Evolutionary conservation across 169 alveolate species (phyloP).

Genomic region (Cryptosporidium ubiquitum): DNA sequence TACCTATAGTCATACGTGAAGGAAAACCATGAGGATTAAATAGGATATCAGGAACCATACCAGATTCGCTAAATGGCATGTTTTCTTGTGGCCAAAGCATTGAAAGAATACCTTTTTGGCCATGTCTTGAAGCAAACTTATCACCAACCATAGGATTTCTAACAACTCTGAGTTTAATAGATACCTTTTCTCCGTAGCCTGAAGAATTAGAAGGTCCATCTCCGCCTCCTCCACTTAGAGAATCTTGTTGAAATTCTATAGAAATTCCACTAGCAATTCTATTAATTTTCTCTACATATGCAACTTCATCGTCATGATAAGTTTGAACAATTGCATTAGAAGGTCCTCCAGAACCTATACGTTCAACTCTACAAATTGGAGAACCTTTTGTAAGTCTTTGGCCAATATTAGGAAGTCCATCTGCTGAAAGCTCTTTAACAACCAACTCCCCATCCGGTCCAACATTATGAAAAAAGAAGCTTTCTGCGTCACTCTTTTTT

Average conservation of each 20-base stretch:
- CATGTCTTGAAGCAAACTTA: conserved; percentile 99
- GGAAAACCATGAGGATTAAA: conserved; percentile 99
- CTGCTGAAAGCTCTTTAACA: conserved; percentile 81
- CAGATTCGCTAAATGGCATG: conserved; percentile 99
- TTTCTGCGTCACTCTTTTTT: conserved; percentile 75
- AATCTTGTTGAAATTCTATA: conserved; percentile 43
- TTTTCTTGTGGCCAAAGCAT: conserved; percentile 97
- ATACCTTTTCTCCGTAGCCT: conserved; percentile 62
- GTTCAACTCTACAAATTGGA: conserved; percentile 82
- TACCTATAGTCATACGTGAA: conserved; percentile 99
- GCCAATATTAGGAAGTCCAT: conserved; percentile 91
- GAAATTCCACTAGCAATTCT: conserved; percentile 72
- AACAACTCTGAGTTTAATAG: conserved; percentile 72
- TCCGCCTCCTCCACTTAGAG: conserved; percentile 39
- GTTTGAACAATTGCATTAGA: conserved; percentile 69
- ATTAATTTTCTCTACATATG: conserved; percentile 80
- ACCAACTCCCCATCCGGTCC: conserved; percentile 76
- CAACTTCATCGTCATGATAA: conserved; percentile 82
- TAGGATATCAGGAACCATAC: conserved; percentile 99
- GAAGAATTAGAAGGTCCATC: conserved; percentile 60
- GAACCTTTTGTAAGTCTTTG: conserved; percentile 80
- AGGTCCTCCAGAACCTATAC: conserved; percentile 69
- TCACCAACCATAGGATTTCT: conserved; percentile 99
- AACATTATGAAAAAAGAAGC: conserved; percentile 75
- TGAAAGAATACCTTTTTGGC: conserved; percentile 99